Percentiles rank a stretch among this genome's conserved stretches.
Evolutionary conservation across 208 protist species (phyloP).

Genomic region (Phytomonas sp.): DNA sequence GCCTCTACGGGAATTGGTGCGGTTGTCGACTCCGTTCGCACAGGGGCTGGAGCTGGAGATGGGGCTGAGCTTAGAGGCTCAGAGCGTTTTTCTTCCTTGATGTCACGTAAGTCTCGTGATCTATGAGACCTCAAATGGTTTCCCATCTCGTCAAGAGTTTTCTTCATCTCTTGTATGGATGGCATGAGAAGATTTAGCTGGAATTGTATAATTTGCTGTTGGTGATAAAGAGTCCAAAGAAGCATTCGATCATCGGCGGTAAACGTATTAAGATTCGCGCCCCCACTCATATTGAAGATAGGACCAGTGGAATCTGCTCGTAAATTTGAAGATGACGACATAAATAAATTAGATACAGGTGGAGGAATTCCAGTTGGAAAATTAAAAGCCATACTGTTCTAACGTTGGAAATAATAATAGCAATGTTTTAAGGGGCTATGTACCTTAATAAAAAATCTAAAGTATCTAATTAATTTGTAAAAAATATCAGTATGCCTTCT

Average conservation of each 20-base stretch:
- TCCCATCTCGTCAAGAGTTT: background rate
- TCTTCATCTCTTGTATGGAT: conserved; percentile 62
- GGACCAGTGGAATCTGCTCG: background rate
- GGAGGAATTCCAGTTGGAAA: background rate
- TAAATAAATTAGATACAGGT: conserved; percentile 2
- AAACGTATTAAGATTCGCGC: conserved; percentile 19
- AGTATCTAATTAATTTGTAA: background rate
- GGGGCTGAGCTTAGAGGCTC: background rate
- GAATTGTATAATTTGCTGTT: conserved; percentile 74
- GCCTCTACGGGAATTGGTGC: conserved; percentile 3
- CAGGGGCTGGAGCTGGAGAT: background rate
- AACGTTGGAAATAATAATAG: conserved; percentile 9
- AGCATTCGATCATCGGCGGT: conserved; percentile 66
- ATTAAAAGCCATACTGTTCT: background rate
- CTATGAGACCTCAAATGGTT: background rate
- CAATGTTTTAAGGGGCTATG: background rate
- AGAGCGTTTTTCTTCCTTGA: background rate
- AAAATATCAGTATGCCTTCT: background rate
- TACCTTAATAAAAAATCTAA: conserved; percentile 8
- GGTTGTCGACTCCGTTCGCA: background rate
- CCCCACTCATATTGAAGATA: background rate
- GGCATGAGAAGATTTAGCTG: conserved; percentile 68
- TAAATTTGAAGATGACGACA: conserved; percentile 1
- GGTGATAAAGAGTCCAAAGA: conserved; percentile 69
- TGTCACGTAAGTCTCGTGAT: background rate